Evolutionary conservation across 441 rosid genomes (phyloP), one percentile per base, ranked within the genome.

Genomic region (Gossypium laxum): DNA sequence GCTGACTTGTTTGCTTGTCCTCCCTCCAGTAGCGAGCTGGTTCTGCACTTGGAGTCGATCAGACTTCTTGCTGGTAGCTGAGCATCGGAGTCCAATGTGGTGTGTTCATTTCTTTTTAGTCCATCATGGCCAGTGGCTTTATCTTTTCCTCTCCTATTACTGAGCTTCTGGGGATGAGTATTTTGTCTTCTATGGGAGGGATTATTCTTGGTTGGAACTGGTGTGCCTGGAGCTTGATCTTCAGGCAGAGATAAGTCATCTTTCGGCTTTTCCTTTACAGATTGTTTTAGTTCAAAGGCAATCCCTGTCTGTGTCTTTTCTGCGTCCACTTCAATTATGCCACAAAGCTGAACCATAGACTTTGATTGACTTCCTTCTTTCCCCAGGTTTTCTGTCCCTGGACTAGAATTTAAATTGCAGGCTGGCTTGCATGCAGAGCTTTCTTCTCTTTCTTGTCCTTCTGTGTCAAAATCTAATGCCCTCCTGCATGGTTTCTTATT

Each of bases 401-500:
- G 43, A 67, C 74, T 70, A 41, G 81, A 72, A 73, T 71, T 61
- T 57, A 67, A 57, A 3, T 52, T 50, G 22, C 70, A 24, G 38
- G 70, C 21, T 7, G 80, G 68, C 70, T 50, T 65, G 55, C 73
- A 71, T 62, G 59, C 54, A 68, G 75, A 64, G 41, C 62, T 74
- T 62, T 76, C 79, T 22, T 75, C 70, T 54, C 6, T 58, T 12
- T 50, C 74, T 63, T 72, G 79, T 48, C 54, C 77, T 47, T 72
- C 82, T 17, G 22, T 43, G 65, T 79, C 83, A 56, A 88, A 88
- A 60, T 82, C 81, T 66, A 88, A 80, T 41, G 78, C 78, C 75
- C 87, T 76, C 79, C 81, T 85, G 77, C 89, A 85, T 5, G 79
- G 34, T 73, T 75, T 87, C 82, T 79, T 84, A 14, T 70, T 26